Evolutionary conservation across 768 basidiomycete genomes (phyloP), one percentile per base, ranked within the genome.

Genomic region (Nidularia sp.): DNA sequence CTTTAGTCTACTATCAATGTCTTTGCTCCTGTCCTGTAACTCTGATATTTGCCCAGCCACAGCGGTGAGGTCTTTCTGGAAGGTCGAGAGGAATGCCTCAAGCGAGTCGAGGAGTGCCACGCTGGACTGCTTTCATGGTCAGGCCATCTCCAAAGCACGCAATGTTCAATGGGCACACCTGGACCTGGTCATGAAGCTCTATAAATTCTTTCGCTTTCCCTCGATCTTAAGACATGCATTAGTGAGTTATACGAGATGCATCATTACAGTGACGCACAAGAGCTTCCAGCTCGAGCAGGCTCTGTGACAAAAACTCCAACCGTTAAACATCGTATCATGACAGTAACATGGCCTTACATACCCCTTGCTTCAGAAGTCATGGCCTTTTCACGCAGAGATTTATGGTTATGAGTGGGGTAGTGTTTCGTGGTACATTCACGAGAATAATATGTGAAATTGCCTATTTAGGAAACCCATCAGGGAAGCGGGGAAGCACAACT

Each of bases 1-100:
- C 65, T 86, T 88, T 52, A 98, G 77, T 53, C 87, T 81, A 54
- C 80, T 82, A 57, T 98, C 97, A 13, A 98, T 97, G 41, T 89
- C 89, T 57, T 90, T 88, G 64, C 93, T 95, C 34, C 92, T 79
- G 57, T 84, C 81, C 62, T 98, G 97, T 22, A 99, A 76, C 56
- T 98, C 93, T 1, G 92, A 89, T 65, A 99, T 96, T 66, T 99
- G 95, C 2, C 93, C 91, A 2, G 97, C 98, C 7, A 98, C 97
- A 1, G 88, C 86, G 4, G 93, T 90, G 18, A 99, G 77, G 67
- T 99, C 96, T 59, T 79, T 88, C 68, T 98, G 96, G 62, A 99
- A 99, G 0, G 91, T 97, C 2, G 93, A 93, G 8, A 99, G 78
- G 67, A 98, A 98, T 1, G 84, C 78, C 58, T 97, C 88, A 2